Conservation (phyloP, 1,284 basidiomycete genomes). For the Anthracocystis panici-leucophaei region DNA sequence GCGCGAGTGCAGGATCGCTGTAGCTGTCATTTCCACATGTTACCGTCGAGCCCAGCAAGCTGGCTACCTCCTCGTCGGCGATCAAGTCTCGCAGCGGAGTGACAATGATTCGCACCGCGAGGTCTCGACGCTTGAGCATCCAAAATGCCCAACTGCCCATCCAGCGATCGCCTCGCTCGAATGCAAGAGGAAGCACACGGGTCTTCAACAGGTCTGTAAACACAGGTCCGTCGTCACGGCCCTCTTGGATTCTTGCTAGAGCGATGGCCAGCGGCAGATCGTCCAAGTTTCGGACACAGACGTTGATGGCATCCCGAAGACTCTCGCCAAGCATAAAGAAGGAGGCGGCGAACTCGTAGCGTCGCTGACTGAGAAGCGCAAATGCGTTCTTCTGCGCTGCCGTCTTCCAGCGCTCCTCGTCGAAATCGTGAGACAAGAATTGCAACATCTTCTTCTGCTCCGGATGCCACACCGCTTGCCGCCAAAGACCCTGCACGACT, state of each 20-base stretch:
- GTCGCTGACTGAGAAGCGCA: slow-evolving; percentile 78
- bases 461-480: slow-evolving; percentile 91
- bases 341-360: slow-evolving; percentile 80
- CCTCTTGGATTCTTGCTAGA: slow-evolving; percentile 84
- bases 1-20: slow-evolving; percentile 88
- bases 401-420: slow-evolving; percentile 84
- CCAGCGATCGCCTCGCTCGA: slow-evolving; percentile 88
- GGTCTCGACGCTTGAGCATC: slow-evolving; percentile 84
- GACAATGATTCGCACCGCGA: slow-evolving; percentile 84
- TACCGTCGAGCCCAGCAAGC: slow-evolving; percentile 60
- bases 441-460: slow-evolving; percentile 91
- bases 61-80: slow-evolving; percentile 25
- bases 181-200: slow-evolving; percentile 84
- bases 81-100: slow-evolving; percentile 45
- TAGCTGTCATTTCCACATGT: slow-evolving; percentile 83
- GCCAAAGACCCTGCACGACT: slow-evolving; percentile 93
- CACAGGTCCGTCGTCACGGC: slow-evolving; percentile 81
- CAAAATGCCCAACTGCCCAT: slow-evolving; percentile 98
- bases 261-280: slow-evolving; percentile 92
- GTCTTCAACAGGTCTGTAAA: slow-evolving; percentile 79
- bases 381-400: slow-evolving; percentile 97
- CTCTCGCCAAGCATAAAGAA: slow-evolving; percentile 94
- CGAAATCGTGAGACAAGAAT: slow-evolving; percentile 92
- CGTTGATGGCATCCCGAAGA: slow-evolving; percentile 89
- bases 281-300: slow-evolving; percentile 86